A percentile compares a stretch with the other conserved stretches of the same genome.
Conservation (phyloP, 2,329 filamentous ascomycete genomes). For the Xylaria arbuscula region DNA sequence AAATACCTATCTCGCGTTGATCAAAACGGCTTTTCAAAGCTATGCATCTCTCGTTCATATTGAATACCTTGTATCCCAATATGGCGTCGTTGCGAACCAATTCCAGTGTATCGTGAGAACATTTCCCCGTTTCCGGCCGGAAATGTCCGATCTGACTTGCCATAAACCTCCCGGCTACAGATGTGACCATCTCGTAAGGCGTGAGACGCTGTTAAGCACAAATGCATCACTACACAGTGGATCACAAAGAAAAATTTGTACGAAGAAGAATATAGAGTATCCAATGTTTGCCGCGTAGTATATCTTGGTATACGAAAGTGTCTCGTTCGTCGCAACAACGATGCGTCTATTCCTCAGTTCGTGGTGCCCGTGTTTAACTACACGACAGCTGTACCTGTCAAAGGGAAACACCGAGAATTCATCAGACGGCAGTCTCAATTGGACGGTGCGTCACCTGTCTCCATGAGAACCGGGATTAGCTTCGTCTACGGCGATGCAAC, state of each 20-base stretch:
- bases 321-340: neutral
- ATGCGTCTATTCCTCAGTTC: neutral
- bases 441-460: constrained; percentile 20
- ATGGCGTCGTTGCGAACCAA: too few relatives aligned
- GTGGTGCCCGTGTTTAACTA: neutral
- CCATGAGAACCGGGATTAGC: constrained; percentile 12
- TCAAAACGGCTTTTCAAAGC: neutral
- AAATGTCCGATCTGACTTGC: neutral
- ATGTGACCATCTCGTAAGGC: neutral
- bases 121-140: constrained; percentile 5
- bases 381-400: neutral
- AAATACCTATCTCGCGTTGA: neutral
- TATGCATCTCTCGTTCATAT: neutral
- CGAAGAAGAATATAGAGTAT: neutral
- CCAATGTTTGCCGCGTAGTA: neutral
- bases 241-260: neutral
- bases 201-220: neutral
- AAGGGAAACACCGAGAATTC: neutral
- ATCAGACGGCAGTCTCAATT: neutral
- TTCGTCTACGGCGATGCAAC: constrained; percentile 11
- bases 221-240: neutral
- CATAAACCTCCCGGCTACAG: neutral
- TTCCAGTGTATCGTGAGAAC: neutral
- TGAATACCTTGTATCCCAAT: neutral
- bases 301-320: neutral